Base-by-base conservation (phyloP, 768 basidiomycete genomes). In the Boletus insuetus region DNA sequence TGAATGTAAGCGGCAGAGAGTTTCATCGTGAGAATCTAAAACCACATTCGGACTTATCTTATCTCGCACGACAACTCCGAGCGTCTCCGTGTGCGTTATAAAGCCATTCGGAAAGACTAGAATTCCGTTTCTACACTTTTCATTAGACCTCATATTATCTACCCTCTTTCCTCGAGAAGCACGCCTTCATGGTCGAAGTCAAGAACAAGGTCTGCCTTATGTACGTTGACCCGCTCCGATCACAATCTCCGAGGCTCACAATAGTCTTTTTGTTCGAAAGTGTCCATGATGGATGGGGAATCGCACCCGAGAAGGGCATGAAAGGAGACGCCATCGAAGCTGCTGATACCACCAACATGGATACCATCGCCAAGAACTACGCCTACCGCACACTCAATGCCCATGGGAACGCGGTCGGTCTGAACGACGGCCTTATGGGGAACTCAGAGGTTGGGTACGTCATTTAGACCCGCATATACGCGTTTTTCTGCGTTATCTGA, bases 231-330 rank as follows among this genome's bases (percentile, higher is more conserved):
- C 39, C 26, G 13, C 20, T 31, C 41, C 6, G 16, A 38, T 46
- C 45, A 13, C 9, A 6, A n/a, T 19, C 10, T 19, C 17, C 16
- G 14, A 44, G n/a, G 14, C 51, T 49, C 45, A 48, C 42, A 22
- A 6, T 11, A 9, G 22, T 35, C 38, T 37, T 34, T 34, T 45
- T 3, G 14, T 44, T 45, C 26, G 16, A 46, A 59, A 92, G 88
- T 66, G 93, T 98, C 34, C 94, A 98, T 78, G 94, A 98, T 77
- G 95, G 95, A 22, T 98, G 94, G 94, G 94, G 94, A 53, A 79
- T 95, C 62, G 81, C 89, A 16, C 75, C 76, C 12, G 70, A 82
- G 58, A 72, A 80, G 35, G 88, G 87, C 34, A 82, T 81, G 55
- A 86, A 93, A 65, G 94, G 95, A 43, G 86, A 96, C 66, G 94